Percentiles rank a stretch among this genome's conserved stretches.
phyloP scores from a whole-genome alignment of 2,329 filamentous ascomycete species.

The Raffaelea deltoideospora region DNA sequence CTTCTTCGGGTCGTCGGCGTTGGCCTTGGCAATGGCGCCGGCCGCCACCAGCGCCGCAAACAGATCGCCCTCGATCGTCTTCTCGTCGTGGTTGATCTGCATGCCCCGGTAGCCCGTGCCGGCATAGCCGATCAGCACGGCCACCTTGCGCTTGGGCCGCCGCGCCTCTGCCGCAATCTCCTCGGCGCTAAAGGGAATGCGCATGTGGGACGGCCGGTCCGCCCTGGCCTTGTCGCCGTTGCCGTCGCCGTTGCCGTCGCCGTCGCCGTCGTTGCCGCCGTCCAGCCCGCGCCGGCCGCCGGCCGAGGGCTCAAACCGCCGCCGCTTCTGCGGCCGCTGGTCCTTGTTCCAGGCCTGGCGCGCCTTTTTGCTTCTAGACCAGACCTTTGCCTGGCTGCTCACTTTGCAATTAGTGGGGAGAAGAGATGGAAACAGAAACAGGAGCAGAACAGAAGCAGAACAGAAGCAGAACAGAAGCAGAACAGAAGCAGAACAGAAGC shows the following conservation, averaged over 20 bases:
- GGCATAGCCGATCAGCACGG: conserved; percentile 87
- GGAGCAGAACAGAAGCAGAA: no score
- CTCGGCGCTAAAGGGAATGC: conserved; percentile 48
- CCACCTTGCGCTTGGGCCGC: conserved; percentile 82
- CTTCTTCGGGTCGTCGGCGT: conserved; percentile 93
- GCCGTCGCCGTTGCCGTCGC: conserved; percentile 12
- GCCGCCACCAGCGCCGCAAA: conserved; percentile 85
- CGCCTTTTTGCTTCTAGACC: no score
- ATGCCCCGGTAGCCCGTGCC: conserved; percentile 96
- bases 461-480: no score
- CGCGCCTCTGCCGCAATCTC: conserved; percentile 81
- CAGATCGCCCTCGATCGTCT: conserved; percentile 91
- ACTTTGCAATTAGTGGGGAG: no score
- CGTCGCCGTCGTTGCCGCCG: no score
- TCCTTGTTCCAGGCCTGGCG: not conserved
- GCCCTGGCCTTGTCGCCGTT: conserved; percentile 19
- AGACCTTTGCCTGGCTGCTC: no score
- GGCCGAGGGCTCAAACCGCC: conserved; percentile 1
- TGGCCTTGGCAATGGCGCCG: conserved; percentile 89
- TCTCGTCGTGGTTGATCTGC: conserved; percentile 71
- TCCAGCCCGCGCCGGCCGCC: not conserved
- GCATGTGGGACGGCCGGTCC: conserved; percentile 34
- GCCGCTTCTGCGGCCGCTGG: conserved; percentile 1
- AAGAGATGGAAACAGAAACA: no score
- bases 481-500: no score